These are phyloP conservation scores for Diutina rugosa DNA, from an alignment of 1,139 yeast species.

Conservation along the genomic window DNA sequence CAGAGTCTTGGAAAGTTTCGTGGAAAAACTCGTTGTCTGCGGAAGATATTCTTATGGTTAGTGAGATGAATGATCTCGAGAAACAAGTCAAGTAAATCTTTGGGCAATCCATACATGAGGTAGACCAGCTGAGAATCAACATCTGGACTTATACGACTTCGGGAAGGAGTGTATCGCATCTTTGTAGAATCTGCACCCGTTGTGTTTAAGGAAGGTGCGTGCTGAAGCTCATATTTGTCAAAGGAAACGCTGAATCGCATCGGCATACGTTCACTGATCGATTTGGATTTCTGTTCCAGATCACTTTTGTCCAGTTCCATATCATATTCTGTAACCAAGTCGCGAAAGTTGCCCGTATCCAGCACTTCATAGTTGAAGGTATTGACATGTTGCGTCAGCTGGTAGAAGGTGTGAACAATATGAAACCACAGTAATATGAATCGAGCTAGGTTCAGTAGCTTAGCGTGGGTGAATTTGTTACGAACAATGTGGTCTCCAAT, in stretches of 20 bases:
- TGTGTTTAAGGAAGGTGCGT: background rate
- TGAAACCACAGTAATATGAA: constrained; percentile 17
- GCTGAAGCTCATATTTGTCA: background rate
- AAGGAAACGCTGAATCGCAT: background rate
- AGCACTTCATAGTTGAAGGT: constrained; percentile 25
- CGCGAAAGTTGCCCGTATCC: constrained; percentile 17
- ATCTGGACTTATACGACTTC: constrained; percentile 2
- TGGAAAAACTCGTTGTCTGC: constrained; percentile 30
- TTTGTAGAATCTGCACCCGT: background rate
- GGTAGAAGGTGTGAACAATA: constrained; percentile 19
- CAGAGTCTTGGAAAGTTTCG: constrained; percentile 43
- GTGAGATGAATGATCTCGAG: constrained; percentile 33
- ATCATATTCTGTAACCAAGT: constrained; percentile 23
- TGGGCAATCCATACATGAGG: constrained; percentile 36
- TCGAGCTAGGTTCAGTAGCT: constrained; percentile 9
- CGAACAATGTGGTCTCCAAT: constrained; percentile 26
- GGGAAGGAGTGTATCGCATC: constrained; percentile 3
- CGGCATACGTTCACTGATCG: background rate
- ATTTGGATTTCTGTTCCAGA: background rate
- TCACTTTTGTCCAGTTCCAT: constrained; percentile 7
- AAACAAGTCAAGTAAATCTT: constrained; percentile 28
- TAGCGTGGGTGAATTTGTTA: constrained; percentile 9
- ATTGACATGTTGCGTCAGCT: constrained; percentile 28
- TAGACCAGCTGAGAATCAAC: constrained; percentile 12
- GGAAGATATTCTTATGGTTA: constrained; percentile 39